These are phyloP conservation scores for Cyclanthera cordifolia DNA, from an alignment of 306 rosid genomes.

Conservation along the genomic window DNA sequence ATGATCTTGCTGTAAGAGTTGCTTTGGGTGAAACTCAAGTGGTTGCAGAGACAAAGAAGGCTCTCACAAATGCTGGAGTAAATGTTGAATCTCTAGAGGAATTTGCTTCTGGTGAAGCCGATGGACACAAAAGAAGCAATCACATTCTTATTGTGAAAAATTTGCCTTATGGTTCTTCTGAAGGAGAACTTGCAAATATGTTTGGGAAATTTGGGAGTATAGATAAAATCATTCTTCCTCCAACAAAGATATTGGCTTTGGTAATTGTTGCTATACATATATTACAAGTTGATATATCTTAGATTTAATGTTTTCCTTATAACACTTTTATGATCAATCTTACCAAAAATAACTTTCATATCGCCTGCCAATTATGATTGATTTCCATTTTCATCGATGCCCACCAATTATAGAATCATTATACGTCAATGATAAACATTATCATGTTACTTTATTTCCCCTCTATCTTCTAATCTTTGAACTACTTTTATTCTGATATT, in stretches of 20 bases:
- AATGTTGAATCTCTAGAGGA: slow-evolving; percentile 65
- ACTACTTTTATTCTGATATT: slow-evolving; percentile 21
- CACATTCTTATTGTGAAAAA: slow-evolving; percentile 80
- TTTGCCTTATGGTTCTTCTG: slow-evolving; percentile 80
- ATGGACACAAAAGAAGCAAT: slow-evolving; percentile 73
- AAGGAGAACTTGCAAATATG: slow-evolving; percentile 66
- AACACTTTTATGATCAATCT: background rate
- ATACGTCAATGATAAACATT: background rate
- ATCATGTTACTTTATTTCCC: background rate
- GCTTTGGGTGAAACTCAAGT: slow-evolving; percentile 90
- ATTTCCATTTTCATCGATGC: too few relatives aligned
- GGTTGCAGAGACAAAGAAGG: slow-evolving; percentile 70
- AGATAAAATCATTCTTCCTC: slow-evolving; percentile 80
- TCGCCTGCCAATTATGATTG: too few relatives aligned
- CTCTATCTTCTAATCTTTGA: slow-evolving; percentile 7
- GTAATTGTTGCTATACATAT: slow-evolving; percentile 28
- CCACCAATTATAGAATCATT: background rate
- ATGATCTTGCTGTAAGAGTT: slow-evolving; percentile 72
- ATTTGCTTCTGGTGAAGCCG: slow-evolving; percentile 46
- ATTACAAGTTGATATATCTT: background rate
- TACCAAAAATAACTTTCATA: background rate
- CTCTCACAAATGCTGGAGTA: slow-evolving; percentile 71
- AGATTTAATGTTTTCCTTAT: background rate
- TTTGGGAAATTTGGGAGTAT: slow-evolving; percentile 74
- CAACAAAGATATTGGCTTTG: slow-evolving; percentile 82